A percentile compares a stretch with the other conserved stretches of the same genome.
Evolutionary conservation across 148 eudicot species (phyloP).

Genomic region (Rhododendron molle): DNA sequence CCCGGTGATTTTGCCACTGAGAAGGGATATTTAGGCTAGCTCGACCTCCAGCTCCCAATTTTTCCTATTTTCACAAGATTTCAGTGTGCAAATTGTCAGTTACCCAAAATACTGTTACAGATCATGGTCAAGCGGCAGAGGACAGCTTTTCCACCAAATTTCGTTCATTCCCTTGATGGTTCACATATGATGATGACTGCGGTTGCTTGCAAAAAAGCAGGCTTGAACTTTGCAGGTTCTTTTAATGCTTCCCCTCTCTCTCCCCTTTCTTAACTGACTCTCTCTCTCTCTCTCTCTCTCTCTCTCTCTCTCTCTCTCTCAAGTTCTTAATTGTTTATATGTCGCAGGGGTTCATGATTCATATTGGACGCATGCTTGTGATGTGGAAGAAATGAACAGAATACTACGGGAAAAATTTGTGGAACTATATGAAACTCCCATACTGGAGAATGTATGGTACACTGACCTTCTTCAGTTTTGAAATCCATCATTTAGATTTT

Average conservation of each 20-base stretch:
- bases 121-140: conserved; percentile 83
- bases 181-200: conserved; percentile 99
- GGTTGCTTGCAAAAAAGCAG: conserved; percentile 82
- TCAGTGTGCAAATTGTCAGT: not conserved
- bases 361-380: conserved; percentile 97
- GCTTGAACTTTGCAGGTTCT: conserved; percentile 90
- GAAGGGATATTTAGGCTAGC: not conserved
- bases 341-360: conserved; percentile 93
- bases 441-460: conserved; percentile 72
- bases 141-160: conserved; percentile 96
- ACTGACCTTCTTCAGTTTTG: conserved; percentile 1
- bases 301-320: not conserved
- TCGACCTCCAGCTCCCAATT: not conserved
- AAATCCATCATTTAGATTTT: not conserved
- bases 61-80: not conserved
- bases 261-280: not conserved
- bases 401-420: conserved; percentile 88
- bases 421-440: conserved; percentile 81
- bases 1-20: not conserved
- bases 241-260: not conserved
- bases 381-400: conserved; percentile 73
- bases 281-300: not conserved
- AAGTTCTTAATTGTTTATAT: not conserved
- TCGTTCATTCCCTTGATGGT: conserved; percentile 96
- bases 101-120: conserved; percentile 26